Evolutionary conservation across 208 protist species (phyloP).

Genomic region (Novymonas esmeraldas): DNA sequence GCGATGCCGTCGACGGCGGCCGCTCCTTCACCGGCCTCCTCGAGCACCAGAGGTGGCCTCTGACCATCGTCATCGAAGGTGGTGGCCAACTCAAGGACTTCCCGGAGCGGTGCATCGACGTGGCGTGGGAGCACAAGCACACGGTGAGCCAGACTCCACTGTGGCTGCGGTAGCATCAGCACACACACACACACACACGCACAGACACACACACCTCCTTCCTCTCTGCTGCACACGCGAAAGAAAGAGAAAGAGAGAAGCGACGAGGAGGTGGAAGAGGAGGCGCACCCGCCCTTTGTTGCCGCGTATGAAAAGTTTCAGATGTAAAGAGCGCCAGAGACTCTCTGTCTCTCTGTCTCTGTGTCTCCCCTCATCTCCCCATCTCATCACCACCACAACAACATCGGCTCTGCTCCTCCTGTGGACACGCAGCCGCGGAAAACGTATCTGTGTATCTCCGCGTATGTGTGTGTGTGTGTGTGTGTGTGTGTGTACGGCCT

Average conservation of each 20-base stretch:
- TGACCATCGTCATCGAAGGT: constrained; percentile 30
- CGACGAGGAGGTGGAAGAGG: too few species aligned
- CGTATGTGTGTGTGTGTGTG: too few species aligned
- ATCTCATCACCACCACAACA: too few species aligned
- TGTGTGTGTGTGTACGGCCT: background rate
- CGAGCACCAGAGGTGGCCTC: constrained; percentile 37
- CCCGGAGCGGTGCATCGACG: constrained; percentile 42
- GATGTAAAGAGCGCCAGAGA: too few species aligned
- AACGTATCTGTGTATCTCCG: too few species aligned
- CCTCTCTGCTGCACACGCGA: background rate
- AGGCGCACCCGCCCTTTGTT: too few species aligned
- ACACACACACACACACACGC: background rate
- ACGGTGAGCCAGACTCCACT: constrained; percentile 18
- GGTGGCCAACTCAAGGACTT: constrained; percentile 26
- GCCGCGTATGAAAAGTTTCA: too few species aligned
- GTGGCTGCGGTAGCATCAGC: constrained; percentile 11
- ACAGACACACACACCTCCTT: background rate
- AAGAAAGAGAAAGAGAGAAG: background rate
- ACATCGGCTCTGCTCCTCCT: too few species aligned
- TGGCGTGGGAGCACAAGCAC: constrained; percentile 49
- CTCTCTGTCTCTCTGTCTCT: too few species aligned
- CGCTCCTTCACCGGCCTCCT: constrained; percentile 31
- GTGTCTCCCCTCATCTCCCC: too few species aligned
- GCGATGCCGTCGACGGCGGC: background rate
- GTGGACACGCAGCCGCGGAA: too few species aligned